These are phyloP conservation scores for Hymenotorrendiella dingleyae DNA, from an alignment of 2,329 filamentous ascomycete genomes.

Conservation along the genomic window DNA sequence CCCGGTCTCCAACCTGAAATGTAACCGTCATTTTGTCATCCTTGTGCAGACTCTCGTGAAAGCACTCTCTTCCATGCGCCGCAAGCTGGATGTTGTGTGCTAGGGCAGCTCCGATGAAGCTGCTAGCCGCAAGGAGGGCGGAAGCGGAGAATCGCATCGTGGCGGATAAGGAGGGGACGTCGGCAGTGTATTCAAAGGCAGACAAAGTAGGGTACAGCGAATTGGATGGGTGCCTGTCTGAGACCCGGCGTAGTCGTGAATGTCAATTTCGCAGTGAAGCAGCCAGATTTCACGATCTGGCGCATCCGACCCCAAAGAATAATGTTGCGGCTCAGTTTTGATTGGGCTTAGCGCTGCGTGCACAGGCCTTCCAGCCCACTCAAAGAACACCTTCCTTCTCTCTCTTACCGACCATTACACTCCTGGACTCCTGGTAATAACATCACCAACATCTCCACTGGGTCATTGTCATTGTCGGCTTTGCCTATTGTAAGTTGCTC, in stretches of 20 bases:
- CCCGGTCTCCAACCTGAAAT: constrained; percentile 94
- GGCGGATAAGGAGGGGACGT: background rate
- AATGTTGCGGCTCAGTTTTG: constrained; percentile 6
- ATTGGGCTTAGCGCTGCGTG: constrained; percentile 12
- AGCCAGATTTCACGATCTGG: constrained; percentile 3
- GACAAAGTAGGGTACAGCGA: too few relatives aligned
- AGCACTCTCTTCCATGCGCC: constrained; percentile 92
- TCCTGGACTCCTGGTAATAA: constrained; percentile 30
- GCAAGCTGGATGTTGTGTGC: constrained; percentile 96
- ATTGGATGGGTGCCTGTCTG: too few relatives aligned
- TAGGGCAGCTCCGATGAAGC: constrained; percentile 47
- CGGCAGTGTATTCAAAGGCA: too few relatives aligned
- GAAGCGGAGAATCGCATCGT: constrained; percentile 31
- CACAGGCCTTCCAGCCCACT: constrained; percentile 10
- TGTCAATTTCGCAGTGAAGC: background rate
- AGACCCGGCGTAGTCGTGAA: background rate
- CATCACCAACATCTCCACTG: constrained; percentile 25
- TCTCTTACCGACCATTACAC: constrained; percentile 24
- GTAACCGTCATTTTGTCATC: constrained; percentile 99
- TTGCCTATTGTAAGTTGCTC: constrained; percentile 22
- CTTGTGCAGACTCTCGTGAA: constrained; percentile 85
- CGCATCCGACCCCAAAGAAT: constrained; percentile 2
- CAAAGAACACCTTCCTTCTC: constrained; percentile 21
- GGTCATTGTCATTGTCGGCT: constrained; percentile 27
- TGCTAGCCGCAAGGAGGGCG: constrained; percentile 25